Base-by-base conservation (phyloP, 495 filamentous ascomycete species). In the Penicillium cinerascens region DNA sequence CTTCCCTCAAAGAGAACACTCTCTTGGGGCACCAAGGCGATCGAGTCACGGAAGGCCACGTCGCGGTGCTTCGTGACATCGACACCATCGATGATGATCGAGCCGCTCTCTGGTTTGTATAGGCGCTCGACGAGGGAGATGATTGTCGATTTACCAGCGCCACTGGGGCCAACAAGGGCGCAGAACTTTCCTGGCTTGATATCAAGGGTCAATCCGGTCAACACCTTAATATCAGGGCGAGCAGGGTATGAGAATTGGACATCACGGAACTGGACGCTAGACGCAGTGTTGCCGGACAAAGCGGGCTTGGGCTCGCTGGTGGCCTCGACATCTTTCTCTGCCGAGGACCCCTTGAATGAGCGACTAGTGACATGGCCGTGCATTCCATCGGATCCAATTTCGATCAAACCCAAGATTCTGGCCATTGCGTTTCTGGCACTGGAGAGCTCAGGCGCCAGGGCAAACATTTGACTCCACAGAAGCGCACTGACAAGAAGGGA, bases 391-490 rank as follows among this genome's bases (percentile, higher is more conserved):
- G 65, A 67, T 15, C 69, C 69, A 13, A 69, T 54, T 26, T 82
- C 78, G 45, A 83, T 78, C 21, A 80, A 63, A n/a, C 65, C 66
- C 36, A 78, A 64, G 29, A 81, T 71, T 41, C 71, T 60, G 15
- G 70, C 70, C 40, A 75, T 76, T 6, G 82, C 74, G 10, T 59
- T 56, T 8, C 58, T 54, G 3, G 84, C 82, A 26, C 71, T 76
- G 1, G 82, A 80, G 13, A 87, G 65, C 44, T 86, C 82, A 0
- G 84, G 82, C 0, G 82, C 82, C 1, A 87, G 72, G 5, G 78
- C 78, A 61, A 87, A 87, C 72, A 88, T 82, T 55, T 87, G 84
- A 26, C 82, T 81, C 63, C 80, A 83, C 4, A 80, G 74, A 55
- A 85, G 83, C 0, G 83, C 83, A 39, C 78, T 61, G 33, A 61